Evolutionary conservation across 495 filamentous ascomycete genomes (phyloP), one percentile per base, ranked within the genome.

Genomic region (Aspergillus mulundensis): DNA sequence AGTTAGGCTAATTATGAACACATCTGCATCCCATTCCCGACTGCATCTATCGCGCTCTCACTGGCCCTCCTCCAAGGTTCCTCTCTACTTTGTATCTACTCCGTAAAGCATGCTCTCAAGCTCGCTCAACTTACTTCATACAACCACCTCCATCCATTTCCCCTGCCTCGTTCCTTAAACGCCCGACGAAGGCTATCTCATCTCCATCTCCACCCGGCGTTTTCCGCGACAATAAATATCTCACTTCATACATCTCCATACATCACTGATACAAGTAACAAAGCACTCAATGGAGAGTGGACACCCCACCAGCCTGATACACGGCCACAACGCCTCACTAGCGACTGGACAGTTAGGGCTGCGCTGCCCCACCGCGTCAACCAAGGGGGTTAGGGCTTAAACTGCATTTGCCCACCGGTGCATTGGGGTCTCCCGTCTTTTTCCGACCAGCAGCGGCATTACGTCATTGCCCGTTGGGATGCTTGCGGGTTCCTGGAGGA

Each of bases 371-470:
- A 25, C 43, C 14, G 8, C 10, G 21, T 6, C 19, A 18, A 46
- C n/a, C n/a, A 46, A n/a, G 21, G 43, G 43, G 11, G 20, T 21
- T 21, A 44, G 42, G 19, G 40, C 40, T 23, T 38, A 19, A 47
- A 40, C 38, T 40, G 53, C 52, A 65, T 61, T 59, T 56, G 59
- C 51, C 62, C 59, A 65, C 62, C 59, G 62, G 42, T 32, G 43
- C 40, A n/a, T 25, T 36, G 41, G 43, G 18, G 12, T 47, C 8
- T 28, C 43, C 61, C 61, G 61, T 43, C 44, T 51, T 63, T 55
- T 41, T 53, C 61, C 61, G 61, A 47, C 20, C 11, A n/a, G 30
- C 12, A 39, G 28, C 20, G 30, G 47, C 4, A 30, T 46, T 47
- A 60, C 58, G 58, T 60, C 58, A 60, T 52, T 41, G 39, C 23